These are phyloP conservation scores for Phytophthora multivora DNA, from an alignment of 352 stramenopile genomes.

Conservation along the genomic window DNA sequence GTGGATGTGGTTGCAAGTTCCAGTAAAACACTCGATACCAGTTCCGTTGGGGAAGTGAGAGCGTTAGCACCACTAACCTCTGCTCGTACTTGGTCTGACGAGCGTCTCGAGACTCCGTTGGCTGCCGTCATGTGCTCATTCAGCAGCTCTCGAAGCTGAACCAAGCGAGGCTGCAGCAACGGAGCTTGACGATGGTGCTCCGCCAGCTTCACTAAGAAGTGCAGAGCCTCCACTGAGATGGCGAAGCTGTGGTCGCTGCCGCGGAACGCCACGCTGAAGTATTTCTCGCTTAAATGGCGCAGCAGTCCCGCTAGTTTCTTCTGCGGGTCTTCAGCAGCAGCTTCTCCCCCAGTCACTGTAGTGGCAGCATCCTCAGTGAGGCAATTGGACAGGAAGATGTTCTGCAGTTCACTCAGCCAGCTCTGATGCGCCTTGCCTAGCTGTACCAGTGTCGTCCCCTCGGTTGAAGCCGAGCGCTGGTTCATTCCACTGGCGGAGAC, in stretches of 20 bases:
- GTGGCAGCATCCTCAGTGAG: not conserved
- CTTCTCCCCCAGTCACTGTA: not conserved
- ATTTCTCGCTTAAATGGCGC: constrained; percentile 58
- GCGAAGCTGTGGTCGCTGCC: constrained; percentile 22
- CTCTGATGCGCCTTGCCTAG: constrained; percentile 67
- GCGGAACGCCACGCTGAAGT: constrained; percentile 63
- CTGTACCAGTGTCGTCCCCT: constrained; percentile 42
- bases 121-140: constrained; percentile 26
- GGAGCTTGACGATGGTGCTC: constrained; percentile 24
- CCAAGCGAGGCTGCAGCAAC: constrained; percentile 26
- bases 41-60: constrained; percentile 3
- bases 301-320: constrained; percentile 40
- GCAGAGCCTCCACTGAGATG: constrained; percentile 41
- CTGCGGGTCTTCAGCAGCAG: constrained; percentile 20
- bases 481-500: constrained; percentile 20
- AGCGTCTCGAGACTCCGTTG: constrained; percentile 23
- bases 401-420: constrained; percentile 59
- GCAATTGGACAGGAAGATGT: constrained; percentile 48
- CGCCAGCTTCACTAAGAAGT: constrained; percentile 47
- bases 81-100: constrained; percentile 14
- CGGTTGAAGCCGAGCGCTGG: not conserved
- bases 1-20: constrained; percentile 21
- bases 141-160: constrained; percentile 25
- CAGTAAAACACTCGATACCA: constrained; percentile 26
- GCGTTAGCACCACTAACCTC: not conserved